Evolutionary conservation across 2,329 filamentous ascomycete species (phyloP).

Genomic region (Chalara sp.): DNA sequence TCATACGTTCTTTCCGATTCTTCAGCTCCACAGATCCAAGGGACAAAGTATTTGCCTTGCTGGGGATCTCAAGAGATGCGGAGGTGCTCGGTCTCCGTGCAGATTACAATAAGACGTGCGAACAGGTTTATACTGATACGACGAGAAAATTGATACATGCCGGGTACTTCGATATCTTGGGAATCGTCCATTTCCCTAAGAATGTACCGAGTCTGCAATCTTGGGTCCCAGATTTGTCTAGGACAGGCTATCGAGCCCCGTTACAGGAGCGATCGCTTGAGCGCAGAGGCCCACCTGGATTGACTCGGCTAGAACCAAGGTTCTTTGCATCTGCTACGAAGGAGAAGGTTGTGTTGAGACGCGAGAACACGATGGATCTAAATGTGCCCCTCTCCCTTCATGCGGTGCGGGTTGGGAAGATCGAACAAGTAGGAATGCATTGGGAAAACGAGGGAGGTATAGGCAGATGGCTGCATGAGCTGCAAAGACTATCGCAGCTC

Average conservation of each 20-base stretch:
- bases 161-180: too few species aligned
- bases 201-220: too few species aligned
- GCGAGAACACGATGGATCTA: neutral
- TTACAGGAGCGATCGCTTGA: slow-evolving; percentile 9
- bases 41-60: too few species aligned
- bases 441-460: slow-evolving; percentile 5
- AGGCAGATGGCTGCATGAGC: slow-evolving; percentile 8
- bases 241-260: slow-evolving; percentile 1
- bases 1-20: too few species aligned
- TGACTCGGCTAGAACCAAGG: slow-evolving; percentile 4
- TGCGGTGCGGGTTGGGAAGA: slow-evolving; percentile 1
- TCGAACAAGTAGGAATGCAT: slow-evolving; percentile 6
- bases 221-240: slow-evolving; percentile 12
- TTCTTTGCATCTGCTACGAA: slow-evolving; percentile 8
- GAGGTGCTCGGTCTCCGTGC: too few species aligned
- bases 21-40: too few species aligned
- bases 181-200: too few species aligned
- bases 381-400: slow-evolving; percentile 1
- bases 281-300: neutral
- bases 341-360: slow-evolving; percentile 1
- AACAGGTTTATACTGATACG: too few species aligned
- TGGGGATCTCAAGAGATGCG: too few species aligned
- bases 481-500: slow-evolving; percentile 4
- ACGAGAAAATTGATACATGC: too few species aligned
- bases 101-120: too few species aligned